A percentile compares a stretch with the other conserved stretches of the same genome.
Evolutionary conservation across 441 rosid genomes (phyloP).

Genomic region (Euphorbia schlechtendalii): DNA sequence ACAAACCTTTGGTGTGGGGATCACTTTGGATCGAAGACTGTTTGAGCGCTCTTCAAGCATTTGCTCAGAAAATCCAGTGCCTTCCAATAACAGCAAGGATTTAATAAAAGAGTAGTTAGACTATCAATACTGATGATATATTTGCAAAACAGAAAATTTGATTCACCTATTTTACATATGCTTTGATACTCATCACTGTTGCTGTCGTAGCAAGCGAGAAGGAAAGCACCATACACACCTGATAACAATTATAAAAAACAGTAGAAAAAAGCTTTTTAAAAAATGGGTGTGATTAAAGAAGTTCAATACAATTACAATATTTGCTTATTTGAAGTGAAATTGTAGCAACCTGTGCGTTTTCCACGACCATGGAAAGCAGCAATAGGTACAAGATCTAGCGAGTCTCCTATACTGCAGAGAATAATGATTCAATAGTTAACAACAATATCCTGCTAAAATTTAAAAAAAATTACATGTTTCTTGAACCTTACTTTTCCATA

Average conservation of each 20-base stretch:
- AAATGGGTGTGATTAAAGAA: background rate
- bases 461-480: background rate
- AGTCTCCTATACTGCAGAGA: constrained; percentile 78
- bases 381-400: constrained; percentile 89
- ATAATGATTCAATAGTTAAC: constrained; percentile 1
- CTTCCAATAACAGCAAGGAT: constrained; percentile 29
- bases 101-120: constrained; percentile 7
- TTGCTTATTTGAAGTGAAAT: constrained; percentile 14
- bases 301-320: background rate
- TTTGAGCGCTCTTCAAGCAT: constrained; percentile 75
- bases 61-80: constrained; percentile 84
- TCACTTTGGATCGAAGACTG: constrained; percentile 75
- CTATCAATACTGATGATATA: no score
- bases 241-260: constrained; percentile 21
- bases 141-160: constrained; percentile 16
- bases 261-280: no score
- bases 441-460: background rate
- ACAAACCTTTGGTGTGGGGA: constrained; percentile 68
- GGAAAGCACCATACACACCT: constrained; percentile 93
- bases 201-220: constrained; percentile 81
- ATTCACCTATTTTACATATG: constrained; percentile 85
- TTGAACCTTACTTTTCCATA: constrained; percentile 57
- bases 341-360: constrained; percentile 66
- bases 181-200: constrained; percentile 76
- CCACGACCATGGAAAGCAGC: constrained; percentile 96